Conservation (phyloP, 2,329 filamentous ascomycete genomes). For the Trichoderma gracile region DNA sequence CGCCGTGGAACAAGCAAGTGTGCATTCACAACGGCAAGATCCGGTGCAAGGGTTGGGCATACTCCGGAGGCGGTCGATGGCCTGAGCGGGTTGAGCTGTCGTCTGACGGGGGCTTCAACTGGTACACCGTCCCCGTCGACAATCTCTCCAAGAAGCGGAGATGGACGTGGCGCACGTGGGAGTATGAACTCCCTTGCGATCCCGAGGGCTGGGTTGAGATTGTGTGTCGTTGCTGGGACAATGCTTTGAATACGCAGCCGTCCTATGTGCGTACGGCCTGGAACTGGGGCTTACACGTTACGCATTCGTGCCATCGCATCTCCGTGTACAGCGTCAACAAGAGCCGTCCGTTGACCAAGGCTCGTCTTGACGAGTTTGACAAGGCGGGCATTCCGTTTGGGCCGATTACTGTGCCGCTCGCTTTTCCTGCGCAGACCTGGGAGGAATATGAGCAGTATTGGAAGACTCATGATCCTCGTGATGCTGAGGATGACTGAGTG, state of each 20-base stretch:
- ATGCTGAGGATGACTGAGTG: constrained; percentile 16
- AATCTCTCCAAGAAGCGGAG: constrained; percentile 19
- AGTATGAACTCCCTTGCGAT: constrained; percentile 10
- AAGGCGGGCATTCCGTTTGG: constrained; percentile 7
- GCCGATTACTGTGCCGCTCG: constrained; percentile 9
- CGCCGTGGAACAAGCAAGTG: constrained; percentile 15
- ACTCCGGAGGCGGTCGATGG: constrained; percentile 15
- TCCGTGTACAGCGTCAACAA: constrained; percentile 18
- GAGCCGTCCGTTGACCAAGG: neutral
- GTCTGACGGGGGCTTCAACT: constrained; percentile 8
- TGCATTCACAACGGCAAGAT: constrained; percentile 20
- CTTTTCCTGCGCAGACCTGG: constrained; percentile 6
- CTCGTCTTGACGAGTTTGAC: constrained; percentile 10
- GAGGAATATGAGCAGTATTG: constrained; percentile 15
- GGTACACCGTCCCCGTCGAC: constrained; percentile 11
- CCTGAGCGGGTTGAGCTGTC: constrained; percentile 20
- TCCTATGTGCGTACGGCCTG: constrained; percentile 3
- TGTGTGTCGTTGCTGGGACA: constrained; percentile 20
- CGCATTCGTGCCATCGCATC: constrained; percentile 17
- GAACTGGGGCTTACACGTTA: constrained; percentile 21
- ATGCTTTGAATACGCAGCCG: constrained; percentile 14
- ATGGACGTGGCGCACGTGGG: constrained; percentile 22
- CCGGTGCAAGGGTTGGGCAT: constrained; percentile 15
- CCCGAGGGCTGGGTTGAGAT: constrained; percentile 22
- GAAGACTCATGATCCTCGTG: constrained; percentile 14